Evolutionary conservation across 2,329 filamentous ascomycete genomes (phyloP).

Genomic region (Phoma sp.): DNA sequence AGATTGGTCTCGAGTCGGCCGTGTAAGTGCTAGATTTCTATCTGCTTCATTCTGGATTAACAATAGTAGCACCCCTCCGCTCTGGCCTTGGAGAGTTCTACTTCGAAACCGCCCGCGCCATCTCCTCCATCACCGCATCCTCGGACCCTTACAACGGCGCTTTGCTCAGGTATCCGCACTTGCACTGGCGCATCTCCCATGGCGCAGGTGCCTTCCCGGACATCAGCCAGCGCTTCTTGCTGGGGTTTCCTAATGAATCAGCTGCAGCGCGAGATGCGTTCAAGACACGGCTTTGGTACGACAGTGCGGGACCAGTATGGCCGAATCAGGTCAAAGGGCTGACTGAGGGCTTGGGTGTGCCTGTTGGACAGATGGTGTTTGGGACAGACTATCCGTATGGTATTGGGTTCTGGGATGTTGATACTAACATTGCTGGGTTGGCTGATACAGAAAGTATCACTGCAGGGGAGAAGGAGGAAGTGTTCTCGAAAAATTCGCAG

Average conservation of each 20-base stretch:
- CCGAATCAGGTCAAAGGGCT: slow-evolving; percentile 46
- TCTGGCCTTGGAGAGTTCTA: slow-evolving; percentile 47
- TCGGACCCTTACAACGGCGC: slow-evolving; percentile 21
- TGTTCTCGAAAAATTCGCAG: slow-evolving; percentile 37
- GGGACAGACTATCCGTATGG: slow-evolving; percentile 49
- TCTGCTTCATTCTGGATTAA: background rate
- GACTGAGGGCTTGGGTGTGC: slow-evolving; percentile 37
- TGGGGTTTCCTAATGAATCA: slow-evolving; percentile 36
- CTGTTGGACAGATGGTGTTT: slow-evolving; percentile 42
- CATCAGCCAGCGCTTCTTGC: slow-evolving; percentile 43
- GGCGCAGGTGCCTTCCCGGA: slow-evolving; percentile 47
- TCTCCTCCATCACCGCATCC: slow-evolving; percentile 41
- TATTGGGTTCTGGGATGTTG: slow-evolving; percentile 46
- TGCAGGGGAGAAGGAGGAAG: slow-evolving; percentile 30
- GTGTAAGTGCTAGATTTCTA: slow-evolving; percentile 27
- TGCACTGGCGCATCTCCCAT: slow-evolving; percentile 45
- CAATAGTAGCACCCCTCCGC: slow-evolving; percentile 36
- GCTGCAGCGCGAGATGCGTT: slow-evolving; percentile 36
- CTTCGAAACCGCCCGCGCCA: slow-evolving; percentile 46
- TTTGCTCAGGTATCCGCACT: slow-evolving; percentile 34
- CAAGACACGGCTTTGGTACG: slow-evolving; percentile 45
- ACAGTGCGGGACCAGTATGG: slow-evolving; percentile 47
- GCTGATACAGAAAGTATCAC: slow-evolving; percentile 29
- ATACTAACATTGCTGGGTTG: slow-evolving; percentile 41
- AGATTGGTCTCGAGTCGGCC: slow-evolving; percentile 35